phyloP scores from a whole-genome alignment of 2,329 filamentous ascomycete species.

The Trichoderma hamatum region DNA sequence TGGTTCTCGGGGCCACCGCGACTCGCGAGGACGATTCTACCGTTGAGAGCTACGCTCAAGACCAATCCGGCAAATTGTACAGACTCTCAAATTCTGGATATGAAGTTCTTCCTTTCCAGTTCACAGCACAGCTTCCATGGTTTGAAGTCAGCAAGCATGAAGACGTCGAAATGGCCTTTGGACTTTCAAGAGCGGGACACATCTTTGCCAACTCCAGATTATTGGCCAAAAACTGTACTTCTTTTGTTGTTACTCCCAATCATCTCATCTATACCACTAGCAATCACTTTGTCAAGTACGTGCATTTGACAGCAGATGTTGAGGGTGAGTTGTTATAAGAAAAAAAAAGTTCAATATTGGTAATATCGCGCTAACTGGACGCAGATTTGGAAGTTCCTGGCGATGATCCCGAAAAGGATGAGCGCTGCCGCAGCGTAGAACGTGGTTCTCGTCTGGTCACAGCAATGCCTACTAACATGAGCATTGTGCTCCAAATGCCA shows the following conservation, averaged over 20 bases:
- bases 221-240: conserved; percentile 86
- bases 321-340: conserved; percentile 55
- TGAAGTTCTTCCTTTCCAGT: conserved; percentile 43
- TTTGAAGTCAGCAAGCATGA: conserved; percentile 51
- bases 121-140: conserved; percentile 56
- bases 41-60: conserved; percentile 49
- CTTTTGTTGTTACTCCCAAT: conserved; percentile 77
- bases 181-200: conserved; percentile 74
- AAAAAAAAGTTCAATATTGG: no score
- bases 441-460: conserved; percentile 85
- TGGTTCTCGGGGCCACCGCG: conserved; percentile 37
- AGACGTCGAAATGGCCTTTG: conserved; percentile 53
- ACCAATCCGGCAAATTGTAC: conserved; percentile 50
- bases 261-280: conserved; percentile 93
- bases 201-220: conserved; percentile 76
- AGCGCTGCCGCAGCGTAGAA: conserved; percentile 89
- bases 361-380: conserved; percentile 31
- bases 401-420: conserved; percentile 89
- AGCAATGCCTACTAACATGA: conserved; percentile 85
- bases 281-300: conserved; percentile 90
- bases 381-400: conserved; percentile 77
- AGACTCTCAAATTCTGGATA: conserved; percentile 40
- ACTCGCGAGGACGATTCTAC: conserved; percentile 38
- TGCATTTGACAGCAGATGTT: conserved; percentile 68
- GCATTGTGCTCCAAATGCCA: conserved; percentile 89